Base-by-base conservation (phyloP, 2,329 filamentous ascomycete genomes). In the Hirsutella rhossiliensis region DNA sequence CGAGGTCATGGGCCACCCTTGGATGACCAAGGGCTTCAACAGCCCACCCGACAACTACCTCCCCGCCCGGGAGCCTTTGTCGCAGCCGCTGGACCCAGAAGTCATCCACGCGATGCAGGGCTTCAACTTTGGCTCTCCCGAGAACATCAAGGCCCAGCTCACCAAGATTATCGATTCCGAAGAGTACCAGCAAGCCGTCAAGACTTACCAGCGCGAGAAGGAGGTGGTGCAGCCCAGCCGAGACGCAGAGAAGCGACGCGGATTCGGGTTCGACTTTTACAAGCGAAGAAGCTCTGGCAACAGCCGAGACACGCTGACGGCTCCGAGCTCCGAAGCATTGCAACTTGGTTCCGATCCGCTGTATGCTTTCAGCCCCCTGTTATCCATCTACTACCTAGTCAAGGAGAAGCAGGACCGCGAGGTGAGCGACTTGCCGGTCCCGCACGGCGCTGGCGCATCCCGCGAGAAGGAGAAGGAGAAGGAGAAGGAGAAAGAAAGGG, bases 321-420 rank as follows among this genome's bases (percentile, higher is more conserved):
- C 81, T 1, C 82, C 86, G n/a, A 97, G 90, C 42, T 78, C 80
- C 1, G 92, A 98, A 61, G 85, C 84, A 4, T 72, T 97, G 17
- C 80, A 87, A 51, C 67, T 90, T 30, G 88, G 88, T 11, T 78
- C 76, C 45, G 92, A 98, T 56, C 89, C 92, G 1, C 68, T 94
- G 46, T 97, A 97, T 61, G 92, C 92, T 4, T 98, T 86, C 61
- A 90, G 85, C 54, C 92, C 92, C 8, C 70, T 97, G 13, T 72
- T 97, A 8, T 97, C 92, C 1, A 82, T 98, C 13, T 98, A 98
- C 63, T 94, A 94, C 56, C 75, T 98, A 3, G 92, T 95, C n/a
- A 82, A 80, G 52, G 92, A 98, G 67, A 97, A 97, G 66, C 79
- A 87, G 50, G 87, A 94, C 41, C 80, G 87, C 31, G 89, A 97